Evolutionary conservation across 2,329 filamentous ascomycete species (phyloP).

Genomic region (Aspergillus quadrilineatus): DNA sequence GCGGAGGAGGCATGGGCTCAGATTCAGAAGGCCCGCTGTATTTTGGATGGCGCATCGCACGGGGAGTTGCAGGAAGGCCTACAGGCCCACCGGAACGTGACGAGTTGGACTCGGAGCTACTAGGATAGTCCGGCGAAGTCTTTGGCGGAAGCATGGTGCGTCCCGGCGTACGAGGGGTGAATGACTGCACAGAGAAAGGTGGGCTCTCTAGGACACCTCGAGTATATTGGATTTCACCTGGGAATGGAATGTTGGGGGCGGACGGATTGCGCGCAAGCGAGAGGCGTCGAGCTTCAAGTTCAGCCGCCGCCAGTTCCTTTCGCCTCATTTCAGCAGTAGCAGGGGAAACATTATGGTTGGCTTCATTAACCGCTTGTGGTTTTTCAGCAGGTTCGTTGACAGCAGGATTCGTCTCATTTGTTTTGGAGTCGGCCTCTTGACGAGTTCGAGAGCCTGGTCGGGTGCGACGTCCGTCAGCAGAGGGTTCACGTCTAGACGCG

Average conservation of each 20-base stretch:
- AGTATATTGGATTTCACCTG: slow-evolving; percentile 52
- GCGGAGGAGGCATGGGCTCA: slow-evolving; percentile 43
- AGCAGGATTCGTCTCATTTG: slow-evolving; percentile 9
- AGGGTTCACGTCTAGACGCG: slow-evolving; percentile 46
- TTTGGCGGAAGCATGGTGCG: slow-evolving; percentile 36
- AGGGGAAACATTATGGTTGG: slow-evolving; percentile 17
- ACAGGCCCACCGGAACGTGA: slow-evolving; percentile 54
- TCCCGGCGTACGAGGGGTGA: slow-evolving; percentile 34
- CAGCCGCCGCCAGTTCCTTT: slow-evolving; percentile 74
- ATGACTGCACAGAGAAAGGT: slow-evolving; percentile 33
- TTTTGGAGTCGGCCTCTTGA: slow-evolving; percentile 27
- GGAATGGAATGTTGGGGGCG: slow-evolving; percentile 76
- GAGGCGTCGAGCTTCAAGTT: slow-evolving; percentile 82
- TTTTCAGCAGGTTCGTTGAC: slow-evolving; percentile 13
- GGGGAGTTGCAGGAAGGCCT: slow-evolving; percentile 85
- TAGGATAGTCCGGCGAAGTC: slow-evolving; percentile 40
- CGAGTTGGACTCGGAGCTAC: slow-evolving; percentile 41
- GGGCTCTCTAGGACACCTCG: slow-evolving; percentile 49
- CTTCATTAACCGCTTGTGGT: not conserved
- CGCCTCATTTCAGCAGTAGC: slow-evolving; percentile 64
- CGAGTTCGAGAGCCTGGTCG: slow-evolving; percentile 38
- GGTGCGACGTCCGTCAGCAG: slow-evolving; percentile 46
- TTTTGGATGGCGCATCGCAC: slow-evolving; percentile 80
- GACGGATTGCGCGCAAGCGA: slow-evolving; percentile 79
- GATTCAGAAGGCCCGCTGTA: slow-evolving; percentile 52